phyloP scores from a whole-genome alignment of 2,329 filamentous ascomycete genomes.

The Trichoderma afroharzianum region DNA sequence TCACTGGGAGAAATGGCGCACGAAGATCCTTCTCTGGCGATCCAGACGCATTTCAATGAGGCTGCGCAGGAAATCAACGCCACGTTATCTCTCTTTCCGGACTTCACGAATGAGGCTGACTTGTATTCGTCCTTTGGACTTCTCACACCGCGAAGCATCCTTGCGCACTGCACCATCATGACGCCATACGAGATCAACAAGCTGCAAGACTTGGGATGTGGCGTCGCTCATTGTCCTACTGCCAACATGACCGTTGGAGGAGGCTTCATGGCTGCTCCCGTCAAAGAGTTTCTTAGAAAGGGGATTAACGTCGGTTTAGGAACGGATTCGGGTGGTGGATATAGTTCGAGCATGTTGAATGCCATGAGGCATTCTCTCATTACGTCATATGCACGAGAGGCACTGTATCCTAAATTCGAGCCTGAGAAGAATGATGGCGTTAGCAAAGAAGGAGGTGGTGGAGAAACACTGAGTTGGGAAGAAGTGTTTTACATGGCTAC shows the following conservation, averaged over 20 bases:
- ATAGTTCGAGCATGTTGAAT: slow-evolving; percentile 56
- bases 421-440: neutral
- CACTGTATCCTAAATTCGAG: slow-evolving; percentile 27
- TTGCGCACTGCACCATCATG: slow-evolving; percentile 65
- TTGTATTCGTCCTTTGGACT: slow-evolving; percentile 56
- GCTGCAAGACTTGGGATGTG: slow-evolving; percentile 47
- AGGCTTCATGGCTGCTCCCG: slow-evolving; percentile 59
- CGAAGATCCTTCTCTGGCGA: slow-evolving; percentile 46
- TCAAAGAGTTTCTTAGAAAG: slow-evolving; percentile 53
- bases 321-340: slow-evolving; percentile 62
- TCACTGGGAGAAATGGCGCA: slow-evolving; percentile 53
- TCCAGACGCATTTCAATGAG: slow-evolving; percentile 68
- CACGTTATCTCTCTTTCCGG: slow-evolving; percentile 53
- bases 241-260: slow-evolving; percentile 61
- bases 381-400: slow-evolving; percentile 47
- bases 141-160: slow-evolving; percentile 52
- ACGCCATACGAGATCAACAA: slow-evolving; percentile 51
- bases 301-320: slow-evolving; percentile 65
- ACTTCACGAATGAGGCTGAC: slow-evolving; percentile 54
- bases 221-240: slow-evolving; percentile 62
- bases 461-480: slow-evolving; percentile 36
- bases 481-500: slow-evolving; percentile 61
- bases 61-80: slow-evolving; percentile 56
- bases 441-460: neutral
- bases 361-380: slow-evolving; percentile 58